Percentiles rank a stretch among this genome's conserved stretches.
Evolutionary conservation across 2,329 filamentous ascomycete species (phyloP).

Genomic region (Lecanosticta acicola): DNA sequence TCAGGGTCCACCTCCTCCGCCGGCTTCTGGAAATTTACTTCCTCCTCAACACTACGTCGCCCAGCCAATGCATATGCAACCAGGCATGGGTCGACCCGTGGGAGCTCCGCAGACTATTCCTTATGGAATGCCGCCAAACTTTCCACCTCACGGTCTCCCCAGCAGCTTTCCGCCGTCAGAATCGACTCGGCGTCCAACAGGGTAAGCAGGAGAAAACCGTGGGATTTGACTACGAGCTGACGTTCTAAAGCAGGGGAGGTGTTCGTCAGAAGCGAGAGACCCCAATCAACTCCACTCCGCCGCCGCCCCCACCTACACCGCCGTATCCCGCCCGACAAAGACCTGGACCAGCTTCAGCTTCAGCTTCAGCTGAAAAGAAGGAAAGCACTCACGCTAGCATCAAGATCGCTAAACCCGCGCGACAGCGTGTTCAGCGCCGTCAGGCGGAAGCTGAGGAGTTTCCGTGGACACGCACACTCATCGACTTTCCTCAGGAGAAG

Average conservation of each 20-base stretch:
- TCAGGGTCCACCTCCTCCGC: constrained; percentile 1
- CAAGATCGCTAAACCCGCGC: constrained; percentile 6
- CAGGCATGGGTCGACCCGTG: constrained; percentile 14
- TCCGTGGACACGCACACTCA: constrained; percentile 28
- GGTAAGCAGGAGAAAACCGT: background rate
- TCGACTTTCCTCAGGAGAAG: constrained; percentile 26
- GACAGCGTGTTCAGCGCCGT: constrained; percentile 21
- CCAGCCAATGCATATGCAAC: constrained; percentile 10
- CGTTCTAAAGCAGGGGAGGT: constrained; percentile 7
- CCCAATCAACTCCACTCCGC: constrained; percentile 13
- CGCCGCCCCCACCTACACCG: constrained; percentile 17
- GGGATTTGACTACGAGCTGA: background rate
- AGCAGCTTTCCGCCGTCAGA: constrained; percentile 2
- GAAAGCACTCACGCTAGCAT: background rate
- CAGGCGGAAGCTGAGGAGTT: constrained; percentile 25
- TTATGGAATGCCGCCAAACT: constrained; percentile 15
- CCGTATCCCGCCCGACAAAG: constrained; percentile 18
- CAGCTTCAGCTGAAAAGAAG: constrained; percentile 12
- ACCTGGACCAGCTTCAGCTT: no score
- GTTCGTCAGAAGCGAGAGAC: constrained; percentile 12
- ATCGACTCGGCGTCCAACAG: constrained; percentile 1
- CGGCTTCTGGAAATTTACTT: constrained; percentile 5
- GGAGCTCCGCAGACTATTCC: constrained; percentile 12
- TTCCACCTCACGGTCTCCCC: background rate
- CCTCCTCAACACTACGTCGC: constrained; percentile 17